Evolutionary conservation across 2,329 filamentous ascomycete genomes (phyloP).

Genomic region (Cladosporium sp.): DNA sequence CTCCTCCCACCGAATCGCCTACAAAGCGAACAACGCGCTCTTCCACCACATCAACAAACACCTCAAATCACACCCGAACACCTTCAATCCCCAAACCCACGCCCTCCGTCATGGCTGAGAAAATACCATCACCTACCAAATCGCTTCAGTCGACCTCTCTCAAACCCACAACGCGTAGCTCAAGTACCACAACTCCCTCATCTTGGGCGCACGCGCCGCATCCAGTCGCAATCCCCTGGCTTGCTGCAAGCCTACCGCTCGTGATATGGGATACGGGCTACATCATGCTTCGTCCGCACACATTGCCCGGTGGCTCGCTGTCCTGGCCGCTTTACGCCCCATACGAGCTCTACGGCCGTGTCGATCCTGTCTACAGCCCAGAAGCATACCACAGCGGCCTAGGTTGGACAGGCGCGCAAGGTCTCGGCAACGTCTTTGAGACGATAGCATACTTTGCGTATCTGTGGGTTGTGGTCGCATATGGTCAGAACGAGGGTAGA

Average conservation of each 20-base stretch:
- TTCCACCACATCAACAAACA: slow-evolving; percentile 14
- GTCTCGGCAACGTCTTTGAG: slow-evolving; percentile 64
- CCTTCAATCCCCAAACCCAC: slow-evolving; percentile 7
- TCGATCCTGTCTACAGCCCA: slow-evolving; percentile 80
- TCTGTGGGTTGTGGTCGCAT: slow-evolving; percentile 48
- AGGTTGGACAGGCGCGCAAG: slow-evolving; percentile 76
- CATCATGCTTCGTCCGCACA: slow-evolving; percentile 72
- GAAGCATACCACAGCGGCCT: slow-evolving; percentile 62
- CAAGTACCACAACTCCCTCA: not conserved
- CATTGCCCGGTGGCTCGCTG: slow-evolving; percentile 70
- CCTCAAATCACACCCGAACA: not conserved
- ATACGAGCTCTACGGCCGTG: slow-evolving; percentile 72
- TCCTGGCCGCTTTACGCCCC: slow-evolving; percentile 70
- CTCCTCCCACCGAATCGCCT: slow-evolving; percentile 21
- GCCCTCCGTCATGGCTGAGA: slow-evolving; percentile 4
- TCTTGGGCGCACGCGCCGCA: slow-evolving; percentile 58
- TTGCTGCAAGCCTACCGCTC: slow-evolving; percentile 68
- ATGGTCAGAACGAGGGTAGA: slow-evolving; percentile 34
- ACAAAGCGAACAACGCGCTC: slow-evolving; percentile 23
- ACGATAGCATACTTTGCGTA: slow-evolving; percentile 60
- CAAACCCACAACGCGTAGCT: not conserved
- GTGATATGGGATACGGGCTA: slow-evolving; percentile 79
- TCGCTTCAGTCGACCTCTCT: not conserved
- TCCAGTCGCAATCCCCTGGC: slow-evolving; percentile 62
- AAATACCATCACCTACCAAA: slow-evolving; percentile 2